Base-by-base conservation (phyloP, 805 yeast genomes). In the Metschnikowia colocasiae region DNA sequence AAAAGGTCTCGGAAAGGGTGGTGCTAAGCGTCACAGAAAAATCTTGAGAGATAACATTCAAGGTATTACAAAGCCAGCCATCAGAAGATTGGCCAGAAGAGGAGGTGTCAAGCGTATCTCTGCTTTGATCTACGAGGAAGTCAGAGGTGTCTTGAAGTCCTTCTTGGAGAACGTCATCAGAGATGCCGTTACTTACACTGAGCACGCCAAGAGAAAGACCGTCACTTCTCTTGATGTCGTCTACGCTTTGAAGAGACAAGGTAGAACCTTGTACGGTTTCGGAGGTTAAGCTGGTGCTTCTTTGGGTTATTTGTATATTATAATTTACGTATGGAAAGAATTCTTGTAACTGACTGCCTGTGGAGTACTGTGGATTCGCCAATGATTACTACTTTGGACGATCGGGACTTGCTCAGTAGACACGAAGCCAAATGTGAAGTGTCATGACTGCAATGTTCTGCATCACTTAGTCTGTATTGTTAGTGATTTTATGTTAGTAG, bases 71-170 rank as follows among this genome's bases (percentile, higher is more conserved):
- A 92, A 92, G 84, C 99, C 99, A 71, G 99, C 99, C 69, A 92
- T 92, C 71, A 90, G 99, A 82, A 92, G 99, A 88, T 86, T 92
- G 67, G 99, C 99, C 45, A 92, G 99, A 85, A 90, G 99, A 88
- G 99, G 99, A 80, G 99, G 99, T 90, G 99, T 92, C 71, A 92
- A 92, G 86, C 96, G 99, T 87, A 92, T 92, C 67, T 92, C 98
- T 55, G 98, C 96, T 73, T 80, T 91, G 71, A 92, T 92, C 73
- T 92, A 92, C 81, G 99, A 92, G 79, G 97, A 92, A 80, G 96
- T 94, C 69, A 90, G 99, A 82, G 91, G 86, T 61, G 97, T 94
- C 61, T 81, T 92, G 61, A 91, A 91, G 80, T 80, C 96, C 51
- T 92, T 92, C 86, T 83, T 92, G 71, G 97, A 89, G 77, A 85